These are phyloP conservation scores for Musa troglodytarum DNA, from an alignment of 176 grass and related monocot species.

Conservation along the genomic window DNA sequence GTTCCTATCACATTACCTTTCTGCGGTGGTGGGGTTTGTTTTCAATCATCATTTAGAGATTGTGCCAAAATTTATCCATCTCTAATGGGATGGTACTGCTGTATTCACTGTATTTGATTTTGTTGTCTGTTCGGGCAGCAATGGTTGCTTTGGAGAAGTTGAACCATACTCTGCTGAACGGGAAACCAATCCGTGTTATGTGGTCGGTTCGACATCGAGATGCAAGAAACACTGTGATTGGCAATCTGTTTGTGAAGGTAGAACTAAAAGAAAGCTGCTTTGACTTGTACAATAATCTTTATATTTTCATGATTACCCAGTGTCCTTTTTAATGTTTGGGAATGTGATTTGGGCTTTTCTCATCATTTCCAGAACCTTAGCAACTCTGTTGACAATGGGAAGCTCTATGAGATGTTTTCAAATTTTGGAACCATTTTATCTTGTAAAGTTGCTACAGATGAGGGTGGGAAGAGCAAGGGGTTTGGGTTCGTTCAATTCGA, in stretches of 20 bases:
- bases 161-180: constrained; percentile 51
- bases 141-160: constrained; percentile 39
- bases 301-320: not conserved
- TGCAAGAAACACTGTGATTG: constrained; percentile 52
- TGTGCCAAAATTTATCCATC: not conserved
- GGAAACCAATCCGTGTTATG: constrained; percentile 76
- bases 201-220: constrained; percentile 66
- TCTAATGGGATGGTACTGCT: not conserved
- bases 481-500: constrained; percentile 82
- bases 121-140: constrained; percentile 27
- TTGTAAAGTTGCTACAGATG: constrained; percentile 66
- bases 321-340: not conserved
- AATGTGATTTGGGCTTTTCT: not conserved
- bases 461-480: constrained; percentile 42
- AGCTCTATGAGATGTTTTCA: constrained; percentile 56
- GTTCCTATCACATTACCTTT: not conserved
- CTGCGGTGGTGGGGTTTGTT: too few relatives aligned
- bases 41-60: too few relatives aligned
- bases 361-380: constrained; percentile 46
- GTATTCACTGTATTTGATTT: constrained; percentile 14
- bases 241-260: constrained; percentile 94
- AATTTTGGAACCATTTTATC: constrained; percentile 67
- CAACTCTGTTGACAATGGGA: constrained; percentile 28
- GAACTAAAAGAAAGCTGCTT: not conserved
- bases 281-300: not conserved